A percentile compares a stretch with the other conserved stretches of the same genome.
phyloP scores from a whole-genome alignment of 192 early-diverging fungal species.

The Coemansia sp. region DNA sequence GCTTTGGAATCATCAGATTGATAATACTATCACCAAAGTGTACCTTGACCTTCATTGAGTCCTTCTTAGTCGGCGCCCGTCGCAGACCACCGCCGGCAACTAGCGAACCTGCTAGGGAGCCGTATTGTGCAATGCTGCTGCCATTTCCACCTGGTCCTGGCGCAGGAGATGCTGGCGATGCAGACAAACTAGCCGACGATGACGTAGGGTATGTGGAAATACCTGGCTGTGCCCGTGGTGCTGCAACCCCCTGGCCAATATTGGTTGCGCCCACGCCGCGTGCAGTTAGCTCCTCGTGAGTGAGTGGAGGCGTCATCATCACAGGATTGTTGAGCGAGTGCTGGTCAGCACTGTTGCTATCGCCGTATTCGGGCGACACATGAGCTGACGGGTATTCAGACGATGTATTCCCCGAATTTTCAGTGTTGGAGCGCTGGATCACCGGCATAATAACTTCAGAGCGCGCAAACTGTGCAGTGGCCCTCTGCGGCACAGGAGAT shows the following conservation, averaged over 20 bases:
- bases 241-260: constrained; percentile 11
- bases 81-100: constrained; percentile 22
- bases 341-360: constrained; percentile 11
- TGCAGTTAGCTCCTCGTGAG: constrained; percentile 37
- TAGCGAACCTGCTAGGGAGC: constrained; percentile 18
- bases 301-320: constrained; percentile 48
- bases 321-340: constrained; percentile 24
- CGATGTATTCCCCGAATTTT: constrained; percentile 15
- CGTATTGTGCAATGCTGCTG: constrained; percentile 15
- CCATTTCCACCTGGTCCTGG: background rate
- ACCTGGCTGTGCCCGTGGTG: constrained; percentile 2
- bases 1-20: constrained; percentile 47
- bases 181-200: constrained; percentile 26
- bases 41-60: constrained; percentile 54
- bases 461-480: constrained; percentile 30
- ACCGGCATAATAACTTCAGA: constrained; percentile 43
- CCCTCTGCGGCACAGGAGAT: constrained; percentile 5
- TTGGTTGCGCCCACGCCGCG: constrained; percentile 39
- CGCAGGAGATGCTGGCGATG: constrained; percentile 33
- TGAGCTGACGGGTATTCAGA: constrained; percentile 13
- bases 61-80: constrained; percentile 48
- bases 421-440: constrained; percentile 37
- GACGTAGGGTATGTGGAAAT: constrained; percentile 9
- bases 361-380: constrained; percentile 26
- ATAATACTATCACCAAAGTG: constrained; percentile 48